A percentile compares a stretch with the other conserved stretches of the same genome.
phyloP scores from a whole-genome alignment of 2,329 filamentous ascomycete species.

The Coleophoma eucalyptorum region DNA sequence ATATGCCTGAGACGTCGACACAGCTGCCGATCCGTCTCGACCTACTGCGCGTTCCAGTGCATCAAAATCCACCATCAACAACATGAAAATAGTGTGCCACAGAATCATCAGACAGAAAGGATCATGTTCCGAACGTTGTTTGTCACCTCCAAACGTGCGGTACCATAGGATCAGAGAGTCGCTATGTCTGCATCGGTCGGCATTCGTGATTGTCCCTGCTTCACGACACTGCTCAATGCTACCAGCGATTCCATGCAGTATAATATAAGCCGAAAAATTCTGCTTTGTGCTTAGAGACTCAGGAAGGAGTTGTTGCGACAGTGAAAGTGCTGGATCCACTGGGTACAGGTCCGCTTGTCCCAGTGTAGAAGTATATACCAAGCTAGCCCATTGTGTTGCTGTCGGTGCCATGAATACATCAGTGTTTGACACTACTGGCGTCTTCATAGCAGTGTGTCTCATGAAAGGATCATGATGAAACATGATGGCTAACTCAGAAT shows the following conservation, averaged over 20 bases:
- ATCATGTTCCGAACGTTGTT: background rate
- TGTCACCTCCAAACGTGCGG: background rate
- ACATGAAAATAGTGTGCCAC: constrained; percentile 15
- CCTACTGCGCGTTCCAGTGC: constrained; percentile 13
- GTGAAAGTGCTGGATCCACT: too few relatives aligned
- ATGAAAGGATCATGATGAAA: constrained; percentile 9
- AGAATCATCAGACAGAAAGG: constrained; percentile 12
- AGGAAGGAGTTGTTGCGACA: background rate
- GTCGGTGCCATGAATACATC: constrained; percentile 9
- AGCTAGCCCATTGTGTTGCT: constrained; percentile 1
- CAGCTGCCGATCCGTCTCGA: constrained; percentile 1
- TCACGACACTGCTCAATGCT: background rate
- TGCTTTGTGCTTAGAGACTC: background rate
- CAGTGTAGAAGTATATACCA: background rate
- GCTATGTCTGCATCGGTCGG: background rate
- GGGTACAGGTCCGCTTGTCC: background rate
- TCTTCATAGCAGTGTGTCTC: constrained; percentile 2
- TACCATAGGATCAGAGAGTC: background rate
- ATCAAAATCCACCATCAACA: constrained; percentile 11
- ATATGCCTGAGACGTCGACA: background rate
- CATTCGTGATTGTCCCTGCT: background rate
- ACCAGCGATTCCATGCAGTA: background rate
- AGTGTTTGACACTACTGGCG: constrained; percentile 4
- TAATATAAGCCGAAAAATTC: background rate
- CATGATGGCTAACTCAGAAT: constrained; percentile 30